These are phyloP conservation scores for Fonsecaea monophora DNA, from an alignment of 2,329 filamentous ascomycete genomes.

Conservation along the genomic window DNA sequence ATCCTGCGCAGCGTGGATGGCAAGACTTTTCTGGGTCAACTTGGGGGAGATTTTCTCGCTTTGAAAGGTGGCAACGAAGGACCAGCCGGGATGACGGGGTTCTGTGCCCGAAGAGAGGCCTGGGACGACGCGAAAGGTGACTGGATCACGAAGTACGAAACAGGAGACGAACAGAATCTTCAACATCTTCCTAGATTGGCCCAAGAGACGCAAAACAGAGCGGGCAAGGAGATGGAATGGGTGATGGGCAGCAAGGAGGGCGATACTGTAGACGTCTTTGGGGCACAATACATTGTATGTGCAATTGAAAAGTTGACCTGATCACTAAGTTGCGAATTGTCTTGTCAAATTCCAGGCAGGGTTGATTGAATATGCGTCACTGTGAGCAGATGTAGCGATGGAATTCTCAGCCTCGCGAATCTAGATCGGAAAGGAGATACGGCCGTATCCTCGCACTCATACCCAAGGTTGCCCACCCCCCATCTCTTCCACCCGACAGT, in stretches of 20 bases:
- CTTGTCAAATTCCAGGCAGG: neutral
- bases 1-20: slow-evolving; percentile 24
- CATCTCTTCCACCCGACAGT: too few relatives aligned
- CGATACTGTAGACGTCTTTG: slow-evolving; percentile 20
- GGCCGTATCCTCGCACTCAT: too few relatives aligned
- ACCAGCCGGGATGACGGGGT: slow-evolving; percentile 8
- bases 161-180: slow-evolving; percentile 17
- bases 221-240: slow-evolving; percentile 7
- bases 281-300: slow-evolving; percentile 21
- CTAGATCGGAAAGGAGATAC: too few relatives aligned
- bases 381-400: too few relatives aligned
- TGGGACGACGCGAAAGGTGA: slow-evolving; percentile 5
- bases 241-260: slow-evolving; percentile 17
- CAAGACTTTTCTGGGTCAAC: slow-evolving; percentile 12
- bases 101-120: slow-evolving; percentile 18
- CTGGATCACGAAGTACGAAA: slow-evolving; percentile 17
- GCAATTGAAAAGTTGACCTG: slow-evolving; percentile 19
- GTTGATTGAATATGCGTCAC: too few relatives aligned
- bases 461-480: too few relatives aligned
- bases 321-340: neutral
- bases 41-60: slow-evolving; percentile 25
- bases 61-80: slow-evolving; percentile 23
- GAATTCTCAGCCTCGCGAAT: too few relatives aligned
- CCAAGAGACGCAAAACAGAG: neutral
- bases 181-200: slow-evolving; percentile 12